Evolutionary conservation across 768 basidiomycete species (phyloP).

Genomic region (Naganishia antarctica): DNA sequence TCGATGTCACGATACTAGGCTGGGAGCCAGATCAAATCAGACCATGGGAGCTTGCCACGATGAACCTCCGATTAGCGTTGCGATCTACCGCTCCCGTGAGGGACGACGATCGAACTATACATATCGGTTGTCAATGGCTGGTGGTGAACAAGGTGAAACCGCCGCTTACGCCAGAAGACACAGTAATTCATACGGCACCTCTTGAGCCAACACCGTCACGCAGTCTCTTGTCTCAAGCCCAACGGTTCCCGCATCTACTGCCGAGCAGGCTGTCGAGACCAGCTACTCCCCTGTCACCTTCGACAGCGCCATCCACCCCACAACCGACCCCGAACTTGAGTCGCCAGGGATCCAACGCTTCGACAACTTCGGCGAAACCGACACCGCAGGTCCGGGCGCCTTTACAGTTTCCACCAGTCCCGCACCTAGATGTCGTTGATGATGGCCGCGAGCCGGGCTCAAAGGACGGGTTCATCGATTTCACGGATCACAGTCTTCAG

Average conservation of each 20-base stretch:
- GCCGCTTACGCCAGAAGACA: not conserved
- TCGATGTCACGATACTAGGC: constrained; percentile 13
- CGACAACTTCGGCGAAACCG: constrained; percentile 4
- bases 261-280: constrained; percentile 11
- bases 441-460: constrained; percentile 2
- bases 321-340: not conserved
- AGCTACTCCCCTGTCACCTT: not conserved
- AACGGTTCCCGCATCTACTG: constrained; percentile 7
- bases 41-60: not conserved
- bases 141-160: constrained; percentile 11
- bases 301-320: not conserved
- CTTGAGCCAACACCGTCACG: constrained; percentile 6
- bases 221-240: constrained; percentile 8
- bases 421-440: constrained; percentile 5
- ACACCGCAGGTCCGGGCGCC: not conserved
- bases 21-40: constrained; percentile 1
- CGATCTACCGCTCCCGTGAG: not conserved
- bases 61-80: constrained; percentile 10
- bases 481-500: constrained; percentile 6
- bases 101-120: not conserved
- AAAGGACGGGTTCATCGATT: constrained; percentile 19
- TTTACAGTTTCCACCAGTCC: not conserved
- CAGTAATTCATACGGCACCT: not conserved
- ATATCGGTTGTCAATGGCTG: constrained; percentile 18
- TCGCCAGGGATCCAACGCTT: constrained; percentile 2